Base-by-base conservation (phyloP, 2,329 filamentous ascomycete genomes). In the Allantophomopsis lycopodina region DNA sequence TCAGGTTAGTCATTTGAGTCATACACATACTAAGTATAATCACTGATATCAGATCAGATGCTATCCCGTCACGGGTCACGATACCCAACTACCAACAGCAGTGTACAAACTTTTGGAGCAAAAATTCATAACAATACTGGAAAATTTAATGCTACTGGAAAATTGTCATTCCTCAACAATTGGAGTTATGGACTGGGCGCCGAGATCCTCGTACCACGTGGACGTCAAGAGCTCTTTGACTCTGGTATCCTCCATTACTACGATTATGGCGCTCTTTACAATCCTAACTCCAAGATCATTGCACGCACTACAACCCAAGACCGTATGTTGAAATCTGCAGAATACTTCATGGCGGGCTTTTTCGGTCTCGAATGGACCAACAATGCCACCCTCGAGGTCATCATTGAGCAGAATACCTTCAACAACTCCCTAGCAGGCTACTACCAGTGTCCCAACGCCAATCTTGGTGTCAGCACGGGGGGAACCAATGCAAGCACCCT, bases 281-380 rank as follows among this genome's bases (percentile, higher is more conserved):
- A 85, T 48, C 74, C 81, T 5, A 69, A 73, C 41, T 78, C 68
- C 57, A 86, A 83, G 60, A 76, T 87, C 43, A 72, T 86, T 42
- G 79, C 76, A 13, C 69, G 82, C 20, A 84, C 80, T 1, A 85
- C 81, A 1, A 83, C 81, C 1, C 79, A 87, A 54, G 76, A 83
- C 52, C 74, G 83, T 17, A 87, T 87, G 82, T 63, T 81, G 16
- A 78, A 86, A 55, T 32, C 48, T 34, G 81, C 81, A 3, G 81
- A 87, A 56, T 81, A 87, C 56, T 87, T 85, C 58, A 61, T 86
- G 53, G 78, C 81, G 5, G 83, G 83, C 0, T 87, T 87, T 61
- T 87, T 87, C 52, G 82, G 82, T 1, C 66, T 85, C 0, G 71
- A 79, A 36, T 87, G 81, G 81, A 68, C 75, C 1, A 68, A 76